Evolutionary conservation across 768 basidiomycete genomes (phyloP).

Genomic region (Antrodiella citrinella): DNA sequence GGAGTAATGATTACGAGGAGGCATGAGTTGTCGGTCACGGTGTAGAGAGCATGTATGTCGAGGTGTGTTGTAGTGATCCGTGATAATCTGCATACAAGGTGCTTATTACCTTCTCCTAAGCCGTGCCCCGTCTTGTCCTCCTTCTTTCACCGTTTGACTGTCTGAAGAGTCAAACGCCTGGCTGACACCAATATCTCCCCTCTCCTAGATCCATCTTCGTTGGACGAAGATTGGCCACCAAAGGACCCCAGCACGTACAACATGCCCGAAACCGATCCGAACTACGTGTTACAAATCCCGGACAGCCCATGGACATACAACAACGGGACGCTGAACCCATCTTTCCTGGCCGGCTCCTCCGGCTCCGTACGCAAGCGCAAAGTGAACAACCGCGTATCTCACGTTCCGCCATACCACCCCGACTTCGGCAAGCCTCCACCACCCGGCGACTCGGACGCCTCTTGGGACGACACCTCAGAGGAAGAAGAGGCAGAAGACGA

Average conservation of each 20-base stretch:
- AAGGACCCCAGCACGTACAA: constrained; percentile 39
- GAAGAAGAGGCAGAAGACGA: constrained; percentile 15
- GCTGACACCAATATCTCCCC: too few species aligned
- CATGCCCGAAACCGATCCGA: constrained; percentile 19
- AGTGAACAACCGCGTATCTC: constrained; percentile 27
- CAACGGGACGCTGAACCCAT: constrained; percentile 68
- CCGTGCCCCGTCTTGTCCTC: neutral
- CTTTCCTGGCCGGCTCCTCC: constrained; percentile 30
- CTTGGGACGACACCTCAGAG: constrained; percentile 9
- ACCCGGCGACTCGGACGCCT: constrained; percentile 18
- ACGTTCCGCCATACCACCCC: constrained; percentile 71
- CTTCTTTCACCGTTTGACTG: neutral
- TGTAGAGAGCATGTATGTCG: neutral
- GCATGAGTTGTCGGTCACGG: neutral
- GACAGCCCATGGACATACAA: constrained; percentile 83
- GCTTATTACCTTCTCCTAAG: neutral
- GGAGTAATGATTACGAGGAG: neutral
- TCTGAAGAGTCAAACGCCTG: neutral
- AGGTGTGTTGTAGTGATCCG: neutral
- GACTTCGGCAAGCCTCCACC: constrained; percentile 39
- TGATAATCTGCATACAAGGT: neutral
- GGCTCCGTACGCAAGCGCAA: constrained; percentile 20
- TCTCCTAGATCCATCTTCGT: constrained; percentile 24
- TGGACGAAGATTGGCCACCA: constrained; percentile 58
- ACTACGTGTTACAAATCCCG: constrained; percentile 39